Evolutionary conservation across 768 basidiomycete genomes (phyloP), one percentile per base, ranked within the genome.

Genomic region (Tubosaeta brunneosetosa): DNA sequence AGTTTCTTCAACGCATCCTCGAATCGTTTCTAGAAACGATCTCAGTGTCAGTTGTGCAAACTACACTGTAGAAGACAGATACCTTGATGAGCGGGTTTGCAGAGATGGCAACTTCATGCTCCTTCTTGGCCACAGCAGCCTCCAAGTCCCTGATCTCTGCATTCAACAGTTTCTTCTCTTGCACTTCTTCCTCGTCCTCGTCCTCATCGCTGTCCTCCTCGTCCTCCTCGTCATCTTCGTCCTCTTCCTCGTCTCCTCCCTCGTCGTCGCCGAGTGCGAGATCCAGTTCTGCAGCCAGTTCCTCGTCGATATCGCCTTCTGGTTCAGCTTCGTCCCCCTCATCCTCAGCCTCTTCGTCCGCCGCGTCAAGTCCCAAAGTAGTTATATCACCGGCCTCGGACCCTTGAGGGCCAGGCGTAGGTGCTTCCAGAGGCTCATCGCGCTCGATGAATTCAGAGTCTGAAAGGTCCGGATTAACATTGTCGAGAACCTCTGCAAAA

Each of bases 1-100:
- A 97, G 76, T 70, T 95, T 97, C 75, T 85, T 90, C 62, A 94
- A 70, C 16, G 89, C 87, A 65, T 95, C 94, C 66, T 94, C 91
- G 70, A 95, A 94, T 33, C 93, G 93, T 81, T 87, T 88, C 87
- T 94, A 61, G 17, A 47, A 53, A 53, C 26, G 11, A 29, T 22
- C 34, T 32, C 2, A 55, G 16, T 34, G 8, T 47, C 17, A 17
- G 14, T 8, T 7, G 19, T n/a, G 16, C 29, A 34, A 10, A 7
- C 45, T 32, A 50, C n/a, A 50, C 37, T 9, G 10, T 16, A 10
- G 1, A 44, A 31, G 12, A 26, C 33, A 32, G 26, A 60, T 56
- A 90, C 91, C 77, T 83, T 85, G 65, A 97, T 92, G 51, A 95
- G 79, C 34, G 89, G 87, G 67, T 97, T 97, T 3, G 83, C 81